These are phyloP conservation scores for Cinchona pubescens DNA, from an alignment of 257 asterid genomes.

Conservation along the genomic window DNA sequence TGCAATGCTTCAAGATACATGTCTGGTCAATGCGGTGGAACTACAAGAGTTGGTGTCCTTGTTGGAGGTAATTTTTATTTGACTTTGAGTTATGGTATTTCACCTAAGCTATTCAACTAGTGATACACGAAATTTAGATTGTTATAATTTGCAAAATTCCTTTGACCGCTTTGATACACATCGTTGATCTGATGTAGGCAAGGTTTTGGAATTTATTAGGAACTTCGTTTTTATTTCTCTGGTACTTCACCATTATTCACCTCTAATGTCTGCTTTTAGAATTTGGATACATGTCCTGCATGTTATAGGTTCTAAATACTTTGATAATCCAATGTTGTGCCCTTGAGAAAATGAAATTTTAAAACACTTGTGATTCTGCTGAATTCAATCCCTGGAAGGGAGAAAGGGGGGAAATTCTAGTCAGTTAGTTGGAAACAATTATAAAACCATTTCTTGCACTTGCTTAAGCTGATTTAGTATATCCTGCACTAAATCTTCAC, in stretches of 20 bases:
- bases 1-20: conserved; percentile 38
- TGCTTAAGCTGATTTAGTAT: not conserved
- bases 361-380: too few relatives aligned
- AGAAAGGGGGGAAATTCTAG: too few relatives aligned
- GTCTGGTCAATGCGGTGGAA: conserved; percentile 48
- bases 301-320: not conserved
- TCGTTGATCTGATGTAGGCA: too few relatives aligned
- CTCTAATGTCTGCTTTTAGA: not conserved
- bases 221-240: not conserved
- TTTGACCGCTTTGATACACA: not conserved
- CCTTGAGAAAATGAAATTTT: not conserved
- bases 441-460: not conserved
- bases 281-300: not conserved
- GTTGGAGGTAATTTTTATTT: conserved; percentile 53
- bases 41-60: conserved; percentile 45
- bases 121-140: not conserved
- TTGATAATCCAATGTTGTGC: not conserved
- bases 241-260: conserved; percentile 1
- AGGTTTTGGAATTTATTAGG: not conserved
- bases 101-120: not conserved
- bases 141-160: not conserved
- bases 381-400: too few relatives aligned
- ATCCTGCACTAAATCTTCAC: not conserved
- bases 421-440: too few relatives aligned
- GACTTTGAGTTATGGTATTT: not conserved